phyloP scores from a whole-genome alignment of 306 rosid genomes.

The Cicer arietinum region DNA sequence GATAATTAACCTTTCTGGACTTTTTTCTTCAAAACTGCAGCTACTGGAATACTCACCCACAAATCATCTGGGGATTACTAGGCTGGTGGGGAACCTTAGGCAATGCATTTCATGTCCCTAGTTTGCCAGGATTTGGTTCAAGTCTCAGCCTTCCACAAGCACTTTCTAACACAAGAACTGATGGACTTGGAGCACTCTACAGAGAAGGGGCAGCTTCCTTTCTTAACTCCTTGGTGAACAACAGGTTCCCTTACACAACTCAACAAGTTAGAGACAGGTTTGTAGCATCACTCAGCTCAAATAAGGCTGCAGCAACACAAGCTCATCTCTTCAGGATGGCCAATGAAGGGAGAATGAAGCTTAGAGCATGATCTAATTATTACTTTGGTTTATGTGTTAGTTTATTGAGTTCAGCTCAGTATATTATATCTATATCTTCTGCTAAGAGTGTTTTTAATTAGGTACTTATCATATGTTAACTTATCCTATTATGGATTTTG shows the following conservation, averaged over 20 bases:
- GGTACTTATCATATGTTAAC: conserved; percentile 43
- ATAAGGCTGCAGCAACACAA: conserved; percentile 75
- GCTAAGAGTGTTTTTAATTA: conserved; percentile 48
- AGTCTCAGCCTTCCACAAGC: conserved; percentile 70
- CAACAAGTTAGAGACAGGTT: conserved; percentile 80
- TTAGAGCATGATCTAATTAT: conserved; percentile 55
- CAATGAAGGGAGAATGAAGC: conserved; percentile 74
- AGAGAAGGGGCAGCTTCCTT: conserved; percentile 89
- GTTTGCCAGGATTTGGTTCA: conserved; percentile 62
- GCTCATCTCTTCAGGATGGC: conserved; percentile 82
- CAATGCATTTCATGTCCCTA: conserved; percentile 60
- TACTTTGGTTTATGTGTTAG: conserved; percentile 27
- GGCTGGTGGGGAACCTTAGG: conserved; percentile 98
- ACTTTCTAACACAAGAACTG: conserved; percentile 79
- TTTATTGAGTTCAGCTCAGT: conserved; percentile 24
- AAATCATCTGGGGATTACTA: conserved; percentile 81
- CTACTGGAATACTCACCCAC: conserved; percentile 90
- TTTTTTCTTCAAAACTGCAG: conserved; percentile 53
- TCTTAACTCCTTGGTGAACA: conserved; percentile 82
- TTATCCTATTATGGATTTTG: conserved; percentile 38
- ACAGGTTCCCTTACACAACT: conserved; percentile 73
- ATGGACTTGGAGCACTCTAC: conserved; percentile 77
- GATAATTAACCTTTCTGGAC: conserved; percentile 7
- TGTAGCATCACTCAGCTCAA: conserved; percentile 63
- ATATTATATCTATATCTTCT: conserved; percentile 40